Evolutionary conservation across 495 filamentous ascomycete species (phyloP).

Genomic region (Opeltia flavorubescens): DNA sequence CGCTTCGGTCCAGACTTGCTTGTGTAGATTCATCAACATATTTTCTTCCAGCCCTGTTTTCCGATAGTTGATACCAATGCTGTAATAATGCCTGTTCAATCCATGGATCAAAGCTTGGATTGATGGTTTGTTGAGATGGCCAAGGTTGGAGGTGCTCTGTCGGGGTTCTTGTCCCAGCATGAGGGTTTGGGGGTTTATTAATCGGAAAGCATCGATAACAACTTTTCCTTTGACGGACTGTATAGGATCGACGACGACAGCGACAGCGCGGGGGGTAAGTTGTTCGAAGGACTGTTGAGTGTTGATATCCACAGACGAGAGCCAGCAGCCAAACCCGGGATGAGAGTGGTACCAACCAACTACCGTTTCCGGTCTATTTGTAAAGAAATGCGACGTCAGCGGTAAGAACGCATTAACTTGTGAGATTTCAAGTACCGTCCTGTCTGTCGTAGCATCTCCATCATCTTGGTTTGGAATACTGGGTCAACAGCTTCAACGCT

Average conservation of each 20-base stretch:
- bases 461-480: conserved; percentile 99
- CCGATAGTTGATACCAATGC: conserved; percentile 92
- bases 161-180: conserved; percentile 98
- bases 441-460: conserved; percentile 97
- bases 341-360: conserved; percentile 99
- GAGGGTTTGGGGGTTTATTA: conserved; percentile 96
- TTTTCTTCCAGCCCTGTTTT: conserved; percentile 98
- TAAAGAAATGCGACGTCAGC: background rate
- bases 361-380: conserved; percentile 76
- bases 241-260: conserved; percentile 95
- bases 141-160: conserved; percentile 93
- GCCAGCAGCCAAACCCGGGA: conserved; percentile 97
- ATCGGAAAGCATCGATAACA: conserved; percentile 96
- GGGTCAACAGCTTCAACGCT: conserved; percentile 97
- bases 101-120: conserved; percentile 99
- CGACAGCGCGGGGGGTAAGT: conserved; percentile 86
- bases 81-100: conserved; percentile 97
- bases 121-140: conserved; percentile 95
- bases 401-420: background rate
- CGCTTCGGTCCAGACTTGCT: conserved; percentile 97
- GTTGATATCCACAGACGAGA: conserved; percentile 98
- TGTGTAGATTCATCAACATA: conserved; percentile 99
- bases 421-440: conserved; percentile 28
- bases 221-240: conserved; percentile 99
- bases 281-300: conserved; percentile 99